phyloP scores from a whole-genome alignment of 345 rosid species.

The Citrus australasica region DNA sequence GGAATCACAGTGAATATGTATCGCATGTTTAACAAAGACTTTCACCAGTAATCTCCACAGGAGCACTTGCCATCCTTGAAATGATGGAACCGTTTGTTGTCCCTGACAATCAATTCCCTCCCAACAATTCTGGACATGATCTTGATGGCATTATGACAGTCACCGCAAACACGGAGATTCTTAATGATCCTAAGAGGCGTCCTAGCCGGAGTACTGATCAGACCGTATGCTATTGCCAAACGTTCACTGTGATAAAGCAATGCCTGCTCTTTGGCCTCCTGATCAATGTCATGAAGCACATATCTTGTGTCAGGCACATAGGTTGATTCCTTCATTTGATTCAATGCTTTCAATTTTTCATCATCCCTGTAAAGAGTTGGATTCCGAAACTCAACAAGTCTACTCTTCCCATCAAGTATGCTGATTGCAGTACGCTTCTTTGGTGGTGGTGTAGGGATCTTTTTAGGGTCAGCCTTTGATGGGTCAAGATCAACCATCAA shows the following conservation, averaged over 20 bases:
- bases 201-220: conserved; percentile 69
- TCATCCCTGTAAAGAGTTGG: conserved; percentile 67
- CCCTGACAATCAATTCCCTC: conserved; percentile 67
- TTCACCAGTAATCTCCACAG: conserved; percentile 60
- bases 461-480: conserved; percentile 42
- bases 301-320: conserved; percentile 71
- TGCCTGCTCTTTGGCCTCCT: conserved; percentile 82
- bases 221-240: conserved; percentile 79
- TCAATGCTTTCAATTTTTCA: conserved; percentile 50
- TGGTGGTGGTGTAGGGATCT: conserved; percentile 53
- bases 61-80: conserved; percentile 59
- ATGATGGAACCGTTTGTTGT: conserved; percentile 79
- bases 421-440: conserved; percentile 46
- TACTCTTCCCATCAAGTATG: conserved; percentile 68
- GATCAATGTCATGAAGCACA: conserved; percentile 78
- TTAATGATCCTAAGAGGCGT: conserved; percentile 66
- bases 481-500: conserved; percentile 61
- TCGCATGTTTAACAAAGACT: neutral
- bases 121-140: conserved; percentile 79
- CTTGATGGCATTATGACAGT: conserved; percentile 83
- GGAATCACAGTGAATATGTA: neutral
- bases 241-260: conserved; percentile 76
- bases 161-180: conserved; percentile 73
- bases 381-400: conserved; percentile 53
- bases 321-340: conserved; percentile 36